Base-by-base conservation (phyloP, 805 yeast genomes). In the Candida coleopterorum region DNA sequence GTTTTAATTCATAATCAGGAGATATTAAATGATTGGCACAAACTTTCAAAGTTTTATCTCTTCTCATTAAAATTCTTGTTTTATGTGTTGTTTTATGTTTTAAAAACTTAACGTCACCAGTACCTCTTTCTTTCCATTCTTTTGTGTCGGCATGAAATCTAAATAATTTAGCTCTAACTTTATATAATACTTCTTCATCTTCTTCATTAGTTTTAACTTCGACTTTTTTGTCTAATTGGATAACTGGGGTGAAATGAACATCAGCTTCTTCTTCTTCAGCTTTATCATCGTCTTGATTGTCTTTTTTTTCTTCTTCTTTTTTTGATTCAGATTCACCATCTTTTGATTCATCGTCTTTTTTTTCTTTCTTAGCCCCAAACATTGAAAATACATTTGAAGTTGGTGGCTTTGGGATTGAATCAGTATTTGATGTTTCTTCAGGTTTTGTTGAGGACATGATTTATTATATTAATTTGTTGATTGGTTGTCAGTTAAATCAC, bases 51-150 rank as follows among this genome's bases (percentile, higher is more conserved):
- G 97, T 93, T 75, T 90, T 90, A 72, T 93, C 98, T 73, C 98
- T 87, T 79, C 98, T 87, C 98, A 93, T 93, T 58, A 93, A 73
- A 48, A 93, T 66, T 72, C 98, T 83, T 46, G 85, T 86, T 70
- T 87, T 89, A 41, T 77, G 75, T 41, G 86, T 70, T 44, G 68
- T 68, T 64, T 87, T 88, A 72, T 90, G 96, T 71, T 90, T 74
- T 60, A 93, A 78, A 66, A 93, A 86, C 68, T 93, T 87, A 53
- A 88, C 96, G 58, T 93, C 98, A 56, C 98, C 98, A 24, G 96
- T 87, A 53, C 98, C 98, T 73, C 98, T 85, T 75, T 93, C 98
- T 66, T 93, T 93, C 98, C 98, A 93, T 68, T 93, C 97, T 56
- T 81, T 82, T 37, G 80, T 53, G 42, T 87, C 95, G 29, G 79